These are phyloP conservation scores for Penicillium sp. DNA, from an alignment of 2,329 filamentous ascomycete genomes.

Conservation along the genomic window DNA sequence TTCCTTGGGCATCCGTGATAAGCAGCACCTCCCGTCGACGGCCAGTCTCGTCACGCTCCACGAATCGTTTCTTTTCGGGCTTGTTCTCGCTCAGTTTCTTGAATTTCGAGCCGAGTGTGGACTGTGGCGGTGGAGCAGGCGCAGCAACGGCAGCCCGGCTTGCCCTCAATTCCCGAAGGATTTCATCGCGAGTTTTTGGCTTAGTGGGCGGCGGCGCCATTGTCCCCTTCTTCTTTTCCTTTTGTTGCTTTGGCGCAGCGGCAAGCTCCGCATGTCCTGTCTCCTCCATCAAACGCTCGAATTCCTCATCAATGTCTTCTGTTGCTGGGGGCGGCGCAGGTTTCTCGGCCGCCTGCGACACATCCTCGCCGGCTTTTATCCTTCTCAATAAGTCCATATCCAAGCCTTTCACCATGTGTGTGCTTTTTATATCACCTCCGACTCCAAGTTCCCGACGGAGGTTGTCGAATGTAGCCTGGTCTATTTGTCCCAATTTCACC, in stretches of 20 bases:
- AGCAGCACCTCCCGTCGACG: slow-evolving; percentile 58
- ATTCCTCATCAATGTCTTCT: slow-evolving; percentile 63
- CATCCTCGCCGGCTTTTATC: slow-evolving; percentile 54
- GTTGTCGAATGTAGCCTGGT: slow-evolving; percentile 73
- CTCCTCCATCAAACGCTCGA: slow-evolving; percentile 45
- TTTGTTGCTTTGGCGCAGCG: slow-evolving; percentile 36
- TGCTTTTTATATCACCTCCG: slow-evolving; percentile 75
- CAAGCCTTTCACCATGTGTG: slow-evolving; percentile 87
- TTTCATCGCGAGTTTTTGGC: slow-evolving; percentile 59
- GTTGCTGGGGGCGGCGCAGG: slow-evolving; percentile 29
- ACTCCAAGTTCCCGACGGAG: slow-evolving; percentile 70
- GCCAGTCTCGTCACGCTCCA: slow-evolving; percentile 55
- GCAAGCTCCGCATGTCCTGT: slow-evolving; percentile 34
- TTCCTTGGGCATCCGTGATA: slow-evolving; percentile 59
- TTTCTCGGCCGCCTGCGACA: slow-evolving; percentile 39
- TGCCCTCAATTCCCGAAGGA: slow-evolving; percentile 59
- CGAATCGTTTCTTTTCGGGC: slow-evolving; percentile 50
- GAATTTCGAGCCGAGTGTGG: slow-evolving; percentile 55
- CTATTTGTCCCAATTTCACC: slow-evolving; percentile 80
- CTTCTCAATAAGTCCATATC: slow-evolving; percentile 69
- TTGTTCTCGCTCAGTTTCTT: slow-evolving; percentile 52
- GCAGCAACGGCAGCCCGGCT: slow-evolving; percentile 45
- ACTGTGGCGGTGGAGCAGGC: slow-evolving; percentile 47
- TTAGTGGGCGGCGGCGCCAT: slow-evolving; percentile 47
- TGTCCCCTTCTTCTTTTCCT: slow-evolving; percentile 51